These are phyloP conservation scores for Alnus rubra DNA, from an alignment of 306 rosid species.

Conservation along the genomic window DNA sequence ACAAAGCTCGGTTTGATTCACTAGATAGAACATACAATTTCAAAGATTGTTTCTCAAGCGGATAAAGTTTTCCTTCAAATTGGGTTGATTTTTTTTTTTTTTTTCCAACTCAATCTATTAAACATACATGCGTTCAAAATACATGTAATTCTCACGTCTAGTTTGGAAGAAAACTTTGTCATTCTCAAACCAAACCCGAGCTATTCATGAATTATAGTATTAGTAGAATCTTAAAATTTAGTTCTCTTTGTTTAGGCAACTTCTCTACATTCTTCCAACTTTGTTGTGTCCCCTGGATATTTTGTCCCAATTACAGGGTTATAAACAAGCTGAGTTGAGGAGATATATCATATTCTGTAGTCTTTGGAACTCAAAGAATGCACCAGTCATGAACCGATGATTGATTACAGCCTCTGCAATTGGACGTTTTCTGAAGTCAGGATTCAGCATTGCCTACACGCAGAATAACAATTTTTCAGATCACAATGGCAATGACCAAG, in stretches of 20 bases:
- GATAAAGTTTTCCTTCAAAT: too few species aligned
- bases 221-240: background rate
- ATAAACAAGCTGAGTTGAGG: background rate
- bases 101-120: too few species aligned
- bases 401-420: conserved; percentile 70
- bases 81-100: too few species aligned
- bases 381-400: conserved; percentile 64
- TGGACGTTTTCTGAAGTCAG: conserved; percentile 81
- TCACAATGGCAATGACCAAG: background rate
- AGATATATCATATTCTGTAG: background rate
- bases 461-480: conserved; percentile 16
- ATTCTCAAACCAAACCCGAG: too few species aligned
- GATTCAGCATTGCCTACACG: conserved; percentile 79
- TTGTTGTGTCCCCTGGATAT: background rate
- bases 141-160: too few species aligned
- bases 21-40: too few species aligned
- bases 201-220: too few species aligned
- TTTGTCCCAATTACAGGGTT: too few species aligned
- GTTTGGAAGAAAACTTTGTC: too few species aligned
- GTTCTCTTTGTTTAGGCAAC: background rate
- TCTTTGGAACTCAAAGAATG: conserved; percentile 42
- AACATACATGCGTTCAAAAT: too few species aligned
- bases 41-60: too few species aligned
- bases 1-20: background rate
- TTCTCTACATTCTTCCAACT: background rate